Conservation (phyloP, 2,329 filamentous ascomycete species). For the Pestalotiopsis sp. region DNA sequence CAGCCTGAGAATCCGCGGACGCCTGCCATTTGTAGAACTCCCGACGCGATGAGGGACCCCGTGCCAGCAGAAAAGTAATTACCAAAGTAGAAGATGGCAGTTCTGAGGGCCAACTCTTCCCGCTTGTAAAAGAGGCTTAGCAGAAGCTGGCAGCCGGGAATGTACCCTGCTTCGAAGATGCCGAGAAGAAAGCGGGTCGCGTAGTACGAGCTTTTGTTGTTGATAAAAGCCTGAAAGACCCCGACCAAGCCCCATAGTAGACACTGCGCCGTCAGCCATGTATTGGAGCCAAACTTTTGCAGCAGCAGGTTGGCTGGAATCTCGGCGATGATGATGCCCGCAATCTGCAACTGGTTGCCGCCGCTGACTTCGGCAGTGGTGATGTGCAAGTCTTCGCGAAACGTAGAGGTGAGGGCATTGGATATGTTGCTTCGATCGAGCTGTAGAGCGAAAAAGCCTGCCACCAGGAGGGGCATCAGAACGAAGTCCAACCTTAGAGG, state of each 20-base stretch:
- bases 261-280: conserved; percentile 42
- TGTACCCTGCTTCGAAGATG: conserved; percentile 43
- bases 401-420: conserved; percentile 42
- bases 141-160: conserved; percentile 37
- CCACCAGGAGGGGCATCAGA: conserved; percentile 47
- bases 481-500: conserved; percentile 42
- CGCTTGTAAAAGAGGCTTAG: conserved; percentile 44
- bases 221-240: conserved; percentile 42
- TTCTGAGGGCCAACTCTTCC: conserved; percentile 41
- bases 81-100: conserved; percentile 45
- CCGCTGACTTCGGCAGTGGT: conserved; percentile 43
- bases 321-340: conserved; percentile 40
- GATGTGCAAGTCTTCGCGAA: conserved; percentile 41
- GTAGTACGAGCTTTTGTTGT: conserved; percentile 36
- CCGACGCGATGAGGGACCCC: conserved; percentile 3
- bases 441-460: conserved; percentile 48
- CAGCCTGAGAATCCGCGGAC: background rate
- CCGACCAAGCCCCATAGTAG: conserved; percentile 42
- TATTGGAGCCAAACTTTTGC: conserved; percentile 39
- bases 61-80: conserved; percentile 36
- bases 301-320: conserved; percentile 47
- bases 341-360: conserved; percentile 40
- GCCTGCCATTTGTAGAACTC: background rate
- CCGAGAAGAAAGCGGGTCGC: conserved; percentile 42
- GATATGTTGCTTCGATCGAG: conserved; percentile 39